Evolutionary conservation across 371 early-diverging fungal genomes (phyloP), one percentile per base, ranked within the genome.

Genomic region (Nematocida sp.): DNA sequence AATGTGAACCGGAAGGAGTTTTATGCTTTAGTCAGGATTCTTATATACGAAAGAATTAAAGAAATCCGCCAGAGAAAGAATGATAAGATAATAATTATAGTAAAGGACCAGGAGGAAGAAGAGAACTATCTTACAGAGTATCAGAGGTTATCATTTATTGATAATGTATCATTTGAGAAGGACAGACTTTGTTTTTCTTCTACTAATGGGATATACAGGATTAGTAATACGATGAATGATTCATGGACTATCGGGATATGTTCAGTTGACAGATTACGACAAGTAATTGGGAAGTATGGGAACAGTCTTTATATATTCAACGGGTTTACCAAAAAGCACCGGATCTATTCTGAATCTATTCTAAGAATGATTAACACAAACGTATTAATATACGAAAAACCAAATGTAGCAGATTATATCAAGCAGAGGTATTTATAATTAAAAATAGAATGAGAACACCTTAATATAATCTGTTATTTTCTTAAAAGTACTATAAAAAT

Each of bases 351-450:
- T 45, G 57, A 47, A n/a, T 40, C 18, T 33, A 18, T 73, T 1
- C 73, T 73, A 7, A 13, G 33, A 40, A 44, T 62, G n/a, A 40
- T 47, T n/a, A 45, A 46, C 23, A 18, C 11, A 47, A 40, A n/a
- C 11, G 39, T 74, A 66, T 6, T 54, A 25, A 74, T 74, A 13
- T 74, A 74, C 56, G 74, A 62, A 52, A 64, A 23, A 20, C 46
- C 33, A 25, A 62, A 66, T 52, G 74, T 66, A 39, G 3, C 55
- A 56, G 56, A 62, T 13, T 74, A 74, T 27, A 74, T 74, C 9
- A 66, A 50, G 42, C 62, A 54, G 42, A 39, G 56, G 44, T 74
- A 74, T 55, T n/a, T 73, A 15, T 50, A 72, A 47, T 15, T 18
- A 6, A 44, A 20, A 25, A 13, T 60, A 23, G 2, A 60, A 33